Base-by-base conservation (phyloP, 169 alveolate species). In the Plasmodium gallinaceum region DNA sequence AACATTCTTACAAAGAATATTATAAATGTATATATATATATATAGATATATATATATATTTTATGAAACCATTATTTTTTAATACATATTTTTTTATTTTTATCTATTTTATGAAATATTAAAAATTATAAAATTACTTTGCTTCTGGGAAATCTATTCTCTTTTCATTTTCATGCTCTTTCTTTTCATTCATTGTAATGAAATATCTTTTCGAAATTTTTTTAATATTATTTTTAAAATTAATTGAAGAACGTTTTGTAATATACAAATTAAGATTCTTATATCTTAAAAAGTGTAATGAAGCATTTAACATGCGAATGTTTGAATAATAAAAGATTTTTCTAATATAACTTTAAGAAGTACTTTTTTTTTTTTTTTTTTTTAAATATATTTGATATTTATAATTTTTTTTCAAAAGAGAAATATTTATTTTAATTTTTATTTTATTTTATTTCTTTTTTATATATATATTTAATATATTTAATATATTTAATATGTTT, bases 151-250 rank as follows among this genome's bases (percentile, higher is more conserved):
- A 42, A 18, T 8, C 42, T 6, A 42, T 68, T 64, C 26, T 22
- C 0, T 22, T 48, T 5, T 26, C 48, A 24, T 12, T 45, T 24
- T 45, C 46, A 26, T 69, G 78, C 78, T 69, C 78, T 4, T 22
- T 69, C 20, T 69, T 69, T 18, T 69, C 78, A 69, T 45, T 69
- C 78, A 69, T 69, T 26, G 78, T 45, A n/a, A 20, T 51, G 20
- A 20, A 69, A 48, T 3, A 8, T 14, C 8, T 69, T 43, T 48
- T 26, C 7, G 24, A 46, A 9, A 24, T 14, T 10, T 69, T 20
- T 22, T 45, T 45, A 16, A 45, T 66, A 37, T 39, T 32, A 2
- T 66, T 66, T 66, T 66, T 14, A 5, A 42, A 37, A 65, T 18
- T 24, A 0, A 43, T 45, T 16, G 51, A 26, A 37, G 22, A 20